A percentile compares a stretch with the other conserved stretches of the same genome.
Evolutionary conservation across 129 eudicot genomes (phyloP).

Genomic region (Flaveria linearis): DNA sequence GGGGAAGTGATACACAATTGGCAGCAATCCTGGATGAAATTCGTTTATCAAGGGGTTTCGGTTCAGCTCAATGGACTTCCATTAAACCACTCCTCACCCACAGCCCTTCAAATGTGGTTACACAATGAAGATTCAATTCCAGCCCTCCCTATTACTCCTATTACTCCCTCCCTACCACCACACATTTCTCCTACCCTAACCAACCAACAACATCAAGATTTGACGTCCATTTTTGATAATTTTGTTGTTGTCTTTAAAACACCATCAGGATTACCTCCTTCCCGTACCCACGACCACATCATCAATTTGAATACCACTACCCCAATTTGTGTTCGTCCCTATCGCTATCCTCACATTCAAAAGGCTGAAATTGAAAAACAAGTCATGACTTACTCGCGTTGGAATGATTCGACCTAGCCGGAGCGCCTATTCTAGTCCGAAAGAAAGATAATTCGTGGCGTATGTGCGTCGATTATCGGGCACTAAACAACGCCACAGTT

Average conservation of each 20-base stretch:
- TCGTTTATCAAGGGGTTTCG: background rate
- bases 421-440: too few relatives aligned
- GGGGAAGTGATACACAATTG: background rate
- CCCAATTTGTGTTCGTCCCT: background rate
- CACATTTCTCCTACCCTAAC: background rate
- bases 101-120: background rate
- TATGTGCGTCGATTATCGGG: too few relatives aligned
- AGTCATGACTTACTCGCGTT: background rate
- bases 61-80: background rate
- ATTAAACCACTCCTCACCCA: background rate
- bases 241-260: background rate
- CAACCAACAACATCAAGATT: too few relatives aligned
- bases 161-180: background rate
- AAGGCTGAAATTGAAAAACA: background rate
- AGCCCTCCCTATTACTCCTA: too few relatives aligned
- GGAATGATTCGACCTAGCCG: background rate
- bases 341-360: background rate
- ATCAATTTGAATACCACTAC: background rate
- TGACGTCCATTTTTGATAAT: background rate
- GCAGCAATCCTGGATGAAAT: background rate
- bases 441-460: too few relatives aligned
- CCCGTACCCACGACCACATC: background rate
- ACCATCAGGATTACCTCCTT: background rate
- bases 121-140: background rate
- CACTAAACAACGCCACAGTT: background rate